phyloP scores from a whole-genome alignment of 306 rosid species.

The Lathyrus tuberosus region DNA sequence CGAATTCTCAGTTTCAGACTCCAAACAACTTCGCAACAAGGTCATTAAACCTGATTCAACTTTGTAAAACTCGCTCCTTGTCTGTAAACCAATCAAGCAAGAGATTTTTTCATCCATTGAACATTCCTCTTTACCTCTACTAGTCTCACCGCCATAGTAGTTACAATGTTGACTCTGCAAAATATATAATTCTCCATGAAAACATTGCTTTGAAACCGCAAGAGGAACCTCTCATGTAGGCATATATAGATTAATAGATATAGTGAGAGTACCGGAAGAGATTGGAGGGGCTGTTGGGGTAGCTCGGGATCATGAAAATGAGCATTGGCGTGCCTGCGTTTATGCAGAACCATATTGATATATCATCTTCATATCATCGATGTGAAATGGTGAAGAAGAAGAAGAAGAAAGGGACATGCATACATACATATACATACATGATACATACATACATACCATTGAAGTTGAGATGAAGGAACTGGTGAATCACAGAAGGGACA shows the following conservation, averaged over 20 bases:
- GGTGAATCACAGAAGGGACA: conserved; percentile 63
- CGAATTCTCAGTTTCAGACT: conserved; percentile 59
- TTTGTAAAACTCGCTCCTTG: conserved; percentile 46
- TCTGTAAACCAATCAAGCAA: conserved; percentile 64
- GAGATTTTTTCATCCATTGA: conserved; percentile 49
- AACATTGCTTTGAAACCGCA: background rate
- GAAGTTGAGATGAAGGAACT: conserved; percentile 54
- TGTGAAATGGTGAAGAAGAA: background rate
- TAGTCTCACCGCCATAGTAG: conserved; percentile 33
- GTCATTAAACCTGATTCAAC: conserved; percentile 72
- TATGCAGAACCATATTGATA: conserved; percentile 20
- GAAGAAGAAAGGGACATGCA: background rate
- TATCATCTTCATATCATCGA: background rate
- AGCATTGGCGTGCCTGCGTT: conserved; percentile 64
- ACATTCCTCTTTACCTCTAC: conserved; percentile 37
- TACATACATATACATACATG: too few species aligned
- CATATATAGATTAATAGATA: background rate
- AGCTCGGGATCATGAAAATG: conserved; percentile 48
- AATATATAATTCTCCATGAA: background rate
- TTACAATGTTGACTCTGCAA: conserved; percentile 47
- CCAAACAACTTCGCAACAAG: conserved; percentile 68
- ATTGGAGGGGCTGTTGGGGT: conserved; percentile 13
- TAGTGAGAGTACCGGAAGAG: conserved; percentile 13
- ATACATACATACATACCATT: conserved; percentile 37
- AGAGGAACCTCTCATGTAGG: background rate